Percentiles rank a stretch among this genome's conserved stretches.
phyloP scores from a whole-genome alignment of 257 asterid species.

The Ilex asprella region DNA sequence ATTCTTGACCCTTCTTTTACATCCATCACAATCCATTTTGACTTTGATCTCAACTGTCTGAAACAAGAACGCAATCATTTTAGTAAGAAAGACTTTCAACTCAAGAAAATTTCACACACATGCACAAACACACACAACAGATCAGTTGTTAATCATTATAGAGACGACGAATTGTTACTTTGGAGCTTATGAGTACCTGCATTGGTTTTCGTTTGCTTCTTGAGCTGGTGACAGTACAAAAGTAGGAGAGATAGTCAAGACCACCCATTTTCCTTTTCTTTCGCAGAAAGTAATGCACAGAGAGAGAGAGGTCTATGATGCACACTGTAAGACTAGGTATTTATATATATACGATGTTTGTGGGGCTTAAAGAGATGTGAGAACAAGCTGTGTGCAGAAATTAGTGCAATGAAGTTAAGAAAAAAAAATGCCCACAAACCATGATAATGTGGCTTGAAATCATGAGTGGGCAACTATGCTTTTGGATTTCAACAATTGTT shows the following conservation, averaged over 20 bases:
- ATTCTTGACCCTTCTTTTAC: constrained; percentile 77
- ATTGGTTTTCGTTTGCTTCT: constrained; percentile 61
- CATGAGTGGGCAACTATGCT: constrained; percentile 39
- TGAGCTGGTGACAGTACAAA: constrained; percentile 58
- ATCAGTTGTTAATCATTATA: too few relatives aligned
- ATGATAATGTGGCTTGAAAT: constrained; percentile 37
- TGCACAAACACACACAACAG: not conserved
- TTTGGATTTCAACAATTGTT: constrained; percentile 31
- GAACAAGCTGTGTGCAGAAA: too few relatives aligned
- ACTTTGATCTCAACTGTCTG: constrained; percentile 62
- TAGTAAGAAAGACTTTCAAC: too few relatives aligned
- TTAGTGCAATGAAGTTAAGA: not conserved
- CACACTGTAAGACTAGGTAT: not conserved
- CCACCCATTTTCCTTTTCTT: constrained; percentile 48
- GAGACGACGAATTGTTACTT: too few relatives aligned
- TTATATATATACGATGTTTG: constrained; percentile 12
- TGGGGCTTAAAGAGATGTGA: constrained; percentile 2
- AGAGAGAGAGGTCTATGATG: constrained; percentile 1
- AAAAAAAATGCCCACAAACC: constrained; percentile 15
- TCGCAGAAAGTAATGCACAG: constrained; percentile 15
- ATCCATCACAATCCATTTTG: constrained; percentile 57
- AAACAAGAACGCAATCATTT: not conserved
- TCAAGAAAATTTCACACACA: not conserved
- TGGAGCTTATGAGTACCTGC: constrained; percentile 46
- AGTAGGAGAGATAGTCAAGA: constrained; percentile 75